These are phyloP conservation scores for Pontederia crassipes DNA, from an alignment of 176 grass and related monocot genomes.

Conservation along the genomic window DNA sequence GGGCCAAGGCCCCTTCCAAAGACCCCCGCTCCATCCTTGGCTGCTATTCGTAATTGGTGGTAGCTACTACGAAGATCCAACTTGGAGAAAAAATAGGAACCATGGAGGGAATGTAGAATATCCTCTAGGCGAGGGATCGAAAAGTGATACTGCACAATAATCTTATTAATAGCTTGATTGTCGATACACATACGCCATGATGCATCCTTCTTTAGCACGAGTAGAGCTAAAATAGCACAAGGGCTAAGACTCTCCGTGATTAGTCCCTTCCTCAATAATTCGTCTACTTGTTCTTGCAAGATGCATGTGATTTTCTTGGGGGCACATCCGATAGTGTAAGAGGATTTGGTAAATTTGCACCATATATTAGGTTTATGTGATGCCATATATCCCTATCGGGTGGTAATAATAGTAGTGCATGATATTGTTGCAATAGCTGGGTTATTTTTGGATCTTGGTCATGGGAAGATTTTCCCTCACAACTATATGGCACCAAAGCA, in stretches of 20 bases:
- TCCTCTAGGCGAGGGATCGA: no score
- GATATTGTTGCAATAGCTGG: neutral
- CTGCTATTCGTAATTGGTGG: neutral
- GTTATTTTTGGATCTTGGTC: no score
- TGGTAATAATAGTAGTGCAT: no score
- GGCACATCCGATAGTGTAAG: neutral
- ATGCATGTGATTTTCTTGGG: neutral
- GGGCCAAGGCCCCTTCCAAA: no score
- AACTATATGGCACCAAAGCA: neutral
- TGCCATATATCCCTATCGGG: neutral
- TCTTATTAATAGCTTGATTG: no score
- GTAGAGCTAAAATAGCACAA: no score
- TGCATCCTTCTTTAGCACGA: no score
- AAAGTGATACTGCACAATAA: neutral
- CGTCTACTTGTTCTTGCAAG: neutral
- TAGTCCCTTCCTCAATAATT: no score
- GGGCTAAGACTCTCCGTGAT: no score
- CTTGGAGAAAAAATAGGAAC: neutral
- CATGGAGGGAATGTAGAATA: neutral
- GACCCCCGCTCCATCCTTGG: no score
- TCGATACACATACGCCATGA: no score
- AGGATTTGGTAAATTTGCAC: neutral
- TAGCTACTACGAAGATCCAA: neutral
- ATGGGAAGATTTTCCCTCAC: neutral
- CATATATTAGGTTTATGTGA: neutral